Base-by-base conservation (phyloP, 176 grass and related monocot species). In the Carex pumila region DNA sequence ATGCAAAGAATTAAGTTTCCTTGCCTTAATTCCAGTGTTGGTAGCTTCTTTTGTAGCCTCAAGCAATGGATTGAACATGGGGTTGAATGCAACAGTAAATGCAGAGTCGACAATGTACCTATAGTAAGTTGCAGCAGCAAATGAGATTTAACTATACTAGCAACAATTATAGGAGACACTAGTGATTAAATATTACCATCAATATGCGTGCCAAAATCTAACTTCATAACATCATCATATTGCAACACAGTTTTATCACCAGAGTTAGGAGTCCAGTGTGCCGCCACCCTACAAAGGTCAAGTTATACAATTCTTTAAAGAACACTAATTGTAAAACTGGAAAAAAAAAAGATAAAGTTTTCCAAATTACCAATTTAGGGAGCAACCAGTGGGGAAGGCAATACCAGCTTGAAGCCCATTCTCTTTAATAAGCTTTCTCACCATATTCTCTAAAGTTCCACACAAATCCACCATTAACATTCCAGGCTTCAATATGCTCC, bases 151-250 rank as follows among this genome's bases (percentile, higher is more conserved):
- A n/a, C 1, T 69, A 83, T 83, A 14, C 7, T 55, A 3, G 1
- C 25, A 78, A 34, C 17, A 10, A 17, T 78, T 31, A 56, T 0
- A 18, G 14, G 19, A 55, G 52, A 30, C 32, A 8, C 73, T 78
- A 78, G 32, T 2, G 65, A 43, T 34, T 85, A 76, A 84, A 86
- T 36, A 86, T 72, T 73, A 99, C 96, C 96, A 89, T 99, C 96
- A 77, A 99, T 84, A 60, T 99, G 96, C 78, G 96, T 95, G 56
- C 96, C 96, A 92, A 95, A 99, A 92, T 99, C 96, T 80, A 99
- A 79, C 81, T 99, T 99, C 96, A 99, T 99, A 81, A 99, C 96
- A 89, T 99, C 96, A 89, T 99, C 93, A 74, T 95, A 99, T 62
- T 94, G 96, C 21, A 99, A 86, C 30, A 93, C 91, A 83, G 96